Percentiles rank a stretch among this genome's conserved stretches.
Evolutionary conservation across 164 flowering plant genomes (phyloP).

Genomic region (Piper longum): DNA sequence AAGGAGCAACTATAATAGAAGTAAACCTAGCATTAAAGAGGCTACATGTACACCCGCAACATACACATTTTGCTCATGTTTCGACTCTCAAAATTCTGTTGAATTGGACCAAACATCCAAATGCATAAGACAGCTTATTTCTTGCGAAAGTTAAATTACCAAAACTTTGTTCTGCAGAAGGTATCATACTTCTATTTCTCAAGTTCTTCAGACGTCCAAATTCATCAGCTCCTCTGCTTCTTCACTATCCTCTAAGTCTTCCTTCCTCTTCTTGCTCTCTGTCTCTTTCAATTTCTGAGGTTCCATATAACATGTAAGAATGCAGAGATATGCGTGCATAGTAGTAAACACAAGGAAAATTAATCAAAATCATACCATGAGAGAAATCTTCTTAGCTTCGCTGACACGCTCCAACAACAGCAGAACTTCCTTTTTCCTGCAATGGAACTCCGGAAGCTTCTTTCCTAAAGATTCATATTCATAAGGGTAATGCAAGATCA

Average conservation of each 20-base stretch:
- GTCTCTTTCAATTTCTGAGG: constrained; percentile 33
- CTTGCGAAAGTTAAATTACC: too few species aligned
- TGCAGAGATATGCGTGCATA: not conserved
- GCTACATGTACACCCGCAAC: too few species aligned
- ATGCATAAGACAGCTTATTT: too few species aligned
- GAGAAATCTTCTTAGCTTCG: constrained; percentile 67
- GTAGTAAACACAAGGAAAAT: not conserved
- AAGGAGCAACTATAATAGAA: too few species aligned
- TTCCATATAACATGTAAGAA: not conserved
- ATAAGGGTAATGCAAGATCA: not conserved
- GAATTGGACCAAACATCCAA: too few species aligned
- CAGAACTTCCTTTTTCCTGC: constrained; percentile 60
- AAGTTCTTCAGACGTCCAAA: not conserved
- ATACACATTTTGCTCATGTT: too few species aligned
- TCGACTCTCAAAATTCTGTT: too few species aligned
- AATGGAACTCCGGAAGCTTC: constrained; percentile 52
- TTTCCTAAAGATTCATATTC: constrained; percentile 31
- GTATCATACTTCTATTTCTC: not conserved
- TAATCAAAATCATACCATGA: constrained; percentile 27
- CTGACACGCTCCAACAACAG: constrained; percentile 47
- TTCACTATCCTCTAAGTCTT: constrained; percentile 25
- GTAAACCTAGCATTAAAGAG: too few species aligned
- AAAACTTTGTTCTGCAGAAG: too few species aligned
- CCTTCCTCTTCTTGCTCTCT: constrained; percentile 20
- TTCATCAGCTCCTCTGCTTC: constrained; percentile 16